phyloP scores from a whole-genome alignment of 2,329 filamentous ascomycete genomes.

The Geosmithia flava region DNA sequence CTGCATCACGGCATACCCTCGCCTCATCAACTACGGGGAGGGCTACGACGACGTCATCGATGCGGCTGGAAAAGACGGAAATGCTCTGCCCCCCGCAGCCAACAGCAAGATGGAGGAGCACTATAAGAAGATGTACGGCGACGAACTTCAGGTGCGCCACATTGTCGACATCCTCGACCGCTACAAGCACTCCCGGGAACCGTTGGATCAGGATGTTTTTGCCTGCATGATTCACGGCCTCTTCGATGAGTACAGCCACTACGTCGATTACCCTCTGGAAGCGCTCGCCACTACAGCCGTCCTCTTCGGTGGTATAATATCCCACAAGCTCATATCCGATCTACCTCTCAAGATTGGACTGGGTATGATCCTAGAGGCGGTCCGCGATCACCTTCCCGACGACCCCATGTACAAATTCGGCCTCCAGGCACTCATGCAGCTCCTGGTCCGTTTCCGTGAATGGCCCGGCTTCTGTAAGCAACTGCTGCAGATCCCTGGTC shows the following conservation, averaged over 20 bases:
- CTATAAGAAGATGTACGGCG: constrained; percentile 96
- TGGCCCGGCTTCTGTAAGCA: constrained; percentile 94
- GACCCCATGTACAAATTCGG: constrained; percentile 98
- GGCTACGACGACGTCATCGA: constrained; percentile 89
- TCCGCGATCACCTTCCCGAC: constrained; percentile 70
- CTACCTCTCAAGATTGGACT: constrained; percentile 88
- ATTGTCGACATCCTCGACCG: constrained; percentile 74
- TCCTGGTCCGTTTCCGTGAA: constrained; percentile 71
- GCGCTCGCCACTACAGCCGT: constrained; percentile 92
- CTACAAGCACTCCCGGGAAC: constrained; percentile 79
- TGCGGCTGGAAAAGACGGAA: constrained; percentile 68
- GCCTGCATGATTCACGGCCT: constrained; percentile 97
- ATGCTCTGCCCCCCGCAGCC: constrained; percentile 64
- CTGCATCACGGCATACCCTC: constrained; percentile 85
- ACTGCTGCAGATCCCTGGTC: constrained; percentile 66
- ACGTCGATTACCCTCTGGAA: constrained; percentile 90
- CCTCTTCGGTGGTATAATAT: constrained; percentile 92
- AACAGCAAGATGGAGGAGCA: constrained; percentile 93
- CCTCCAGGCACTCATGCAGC: constrained; percentile 83
- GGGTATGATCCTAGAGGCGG: constrained; percentile 94
- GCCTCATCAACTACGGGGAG: constrained; percentile 92
- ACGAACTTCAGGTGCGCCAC: constrained; percentile 73
- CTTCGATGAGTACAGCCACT: constrained; percentile 95
- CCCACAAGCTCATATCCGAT: constrained; percentile 80
- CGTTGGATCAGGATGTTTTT: constrained; percentile 85